phyloP scores from a whole-genome alignment of 768 basidiomycete species.

The Erythrobasidium yunnanense region DNA sequence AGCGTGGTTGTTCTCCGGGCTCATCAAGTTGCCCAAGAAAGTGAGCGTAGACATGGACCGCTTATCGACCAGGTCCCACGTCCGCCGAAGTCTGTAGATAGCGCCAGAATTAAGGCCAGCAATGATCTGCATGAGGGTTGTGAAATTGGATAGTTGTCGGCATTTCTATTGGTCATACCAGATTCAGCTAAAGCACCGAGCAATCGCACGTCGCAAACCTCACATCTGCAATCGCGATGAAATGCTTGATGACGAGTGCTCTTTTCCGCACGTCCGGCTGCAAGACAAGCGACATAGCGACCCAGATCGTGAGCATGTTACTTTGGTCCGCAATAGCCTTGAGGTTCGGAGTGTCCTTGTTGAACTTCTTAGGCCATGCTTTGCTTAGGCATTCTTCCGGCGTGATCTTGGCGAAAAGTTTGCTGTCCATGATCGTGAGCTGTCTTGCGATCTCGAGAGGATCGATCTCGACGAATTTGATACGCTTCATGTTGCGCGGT shows the following conservation, averaged over 20 bases:
- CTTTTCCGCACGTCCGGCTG: slow-evolving; percentile 75
- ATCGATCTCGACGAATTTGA: slow-evolving; percentile 77
- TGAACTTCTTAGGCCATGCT: slow-evolving; percentile 60
- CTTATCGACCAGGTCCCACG: slow-evolving; percentile 77
- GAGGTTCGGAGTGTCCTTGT: slow-evolving; percentile 54
- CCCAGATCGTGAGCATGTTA: slow-evolving; percentile 90
- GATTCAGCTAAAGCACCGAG: background rate
- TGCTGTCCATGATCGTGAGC: slow-evolving; percentile 79
- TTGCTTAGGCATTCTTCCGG: slow-evolving; percentile 76
- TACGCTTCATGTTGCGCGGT: slow-evolving; percentile 60
- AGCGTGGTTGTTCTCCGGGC: slow-evolving; percentile 85
- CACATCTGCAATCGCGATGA: slow-evolving; percentile 84
- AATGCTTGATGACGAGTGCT: slow-evolving; percentile 70
- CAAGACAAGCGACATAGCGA: slow-evolving; percentile 65
- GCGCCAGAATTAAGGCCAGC: slow-evolving; percentile 89
- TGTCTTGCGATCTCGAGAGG: slow-evolving; percentile 83
- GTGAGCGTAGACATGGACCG: slow-evolving; percentile 63
- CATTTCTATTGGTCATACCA: slow-evolving; percentile 58
- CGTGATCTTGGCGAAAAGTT: slow-evolving; percentile 73
- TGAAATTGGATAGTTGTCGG: slow-evolving; percentile 79
- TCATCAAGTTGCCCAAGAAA: slow-evolving; percentile 76
- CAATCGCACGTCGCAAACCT: slow-evolving; percentile 38
- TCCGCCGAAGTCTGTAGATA: slow-evolving; percentile 80
- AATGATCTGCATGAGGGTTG: slow-evolving; percentile 89
- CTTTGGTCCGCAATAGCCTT: slow-evolving; percentile 74